Base-by-base conservation (phyloP, 2,329 filamentous ascomycete genomes). In the Graphilbum ipis-grandicollis region DNA sequence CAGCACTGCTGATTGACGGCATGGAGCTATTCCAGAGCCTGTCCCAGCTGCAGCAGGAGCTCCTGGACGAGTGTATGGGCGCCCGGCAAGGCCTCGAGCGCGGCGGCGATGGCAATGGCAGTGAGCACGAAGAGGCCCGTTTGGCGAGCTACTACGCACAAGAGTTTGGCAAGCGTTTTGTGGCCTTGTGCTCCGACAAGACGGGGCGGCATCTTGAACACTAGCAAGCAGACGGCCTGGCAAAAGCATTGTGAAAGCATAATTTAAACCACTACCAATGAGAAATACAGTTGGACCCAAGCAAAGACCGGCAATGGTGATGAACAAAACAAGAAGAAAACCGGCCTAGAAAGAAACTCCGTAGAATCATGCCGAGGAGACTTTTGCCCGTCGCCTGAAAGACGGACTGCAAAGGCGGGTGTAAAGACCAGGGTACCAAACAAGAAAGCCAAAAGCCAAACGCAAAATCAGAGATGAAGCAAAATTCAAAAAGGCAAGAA, bases 31-130 rank as follows among this genome's bases (percentile, higher is more conserved):
- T 39, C 9, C 34, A 42, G 9, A 30, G 41, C 4, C 36, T 46
- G 4, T 8, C n/a, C 0, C 10, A 18, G 1, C 33, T 44, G 17
- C 32, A 39, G 21, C 35, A 40, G 4, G 22, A 35, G 25, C 33
- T 44, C 37, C 14, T 41, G 12, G 22, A 36, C 2, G 44, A 44
- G 19, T 45, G 42, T 15, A 5, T 44, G 12, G 30, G 35, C 9
- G 36, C 41, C 2, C 22, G 34, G 2, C 12, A 29, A 17, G 32
- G 30, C 3, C 36, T 44, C 4, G 39, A 36, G 9, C 26, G 33
- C 7, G 28, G 21, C 1, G 33, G 30, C 10, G 23, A 28, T 1
- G 31, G n/a, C n/a, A n/a, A n/a, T n/a, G n/a, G n/a, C n/a, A n/a
- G 32, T 14, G 33, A 35, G 10, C 31, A 37, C 1, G 38, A 43